Evolutionary conservation across 441 rosid genomes (phyloP).

Genomic region (Euphorbia corollata): DNA sequence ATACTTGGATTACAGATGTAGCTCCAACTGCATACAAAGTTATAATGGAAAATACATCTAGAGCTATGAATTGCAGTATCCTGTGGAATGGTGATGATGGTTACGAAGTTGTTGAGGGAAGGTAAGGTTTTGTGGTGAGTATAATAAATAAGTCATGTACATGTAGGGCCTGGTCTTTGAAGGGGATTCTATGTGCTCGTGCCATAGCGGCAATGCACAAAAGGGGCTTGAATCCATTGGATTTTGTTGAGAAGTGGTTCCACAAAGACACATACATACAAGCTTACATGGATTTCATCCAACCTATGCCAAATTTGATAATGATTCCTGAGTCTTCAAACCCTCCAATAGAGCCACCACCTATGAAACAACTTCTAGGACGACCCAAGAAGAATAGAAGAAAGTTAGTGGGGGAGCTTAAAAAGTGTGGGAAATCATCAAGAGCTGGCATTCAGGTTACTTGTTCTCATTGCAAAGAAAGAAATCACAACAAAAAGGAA

Average conservation of each 20-base stretch:
- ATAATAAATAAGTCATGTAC: background rate
- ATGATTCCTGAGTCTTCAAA: background rate
- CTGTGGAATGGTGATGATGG: background rate
- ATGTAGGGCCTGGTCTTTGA: background rate
- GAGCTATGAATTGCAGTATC: background rate
- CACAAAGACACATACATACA: background rate
- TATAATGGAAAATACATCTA: background rate
- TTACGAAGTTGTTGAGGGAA: background rate
- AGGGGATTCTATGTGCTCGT: background rate
- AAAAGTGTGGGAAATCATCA: no score
- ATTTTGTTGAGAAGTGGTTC: background rate
- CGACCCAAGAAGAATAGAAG: background rate
- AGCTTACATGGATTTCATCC: background rate
- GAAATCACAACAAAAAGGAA: no score
- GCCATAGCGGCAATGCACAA: slow-evolving; percentile 5
- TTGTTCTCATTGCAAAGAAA: no score
- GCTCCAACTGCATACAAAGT: background rate
- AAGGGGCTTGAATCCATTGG: background rate
- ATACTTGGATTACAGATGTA: background rate
- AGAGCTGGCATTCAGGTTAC: no score
- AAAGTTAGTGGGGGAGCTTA: background rate
- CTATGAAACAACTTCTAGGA: background rate
- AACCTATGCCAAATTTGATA: background rate
- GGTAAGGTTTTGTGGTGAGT: background rate
- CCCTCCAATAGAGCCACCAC: background rate